A percentile compares a stretch with the other conserved stretches of the same genome.
Evolutionary conservation across 1,284 basidiomycete genomes (phyloP).

Genomic region (Vanrija humicola): DNA sequence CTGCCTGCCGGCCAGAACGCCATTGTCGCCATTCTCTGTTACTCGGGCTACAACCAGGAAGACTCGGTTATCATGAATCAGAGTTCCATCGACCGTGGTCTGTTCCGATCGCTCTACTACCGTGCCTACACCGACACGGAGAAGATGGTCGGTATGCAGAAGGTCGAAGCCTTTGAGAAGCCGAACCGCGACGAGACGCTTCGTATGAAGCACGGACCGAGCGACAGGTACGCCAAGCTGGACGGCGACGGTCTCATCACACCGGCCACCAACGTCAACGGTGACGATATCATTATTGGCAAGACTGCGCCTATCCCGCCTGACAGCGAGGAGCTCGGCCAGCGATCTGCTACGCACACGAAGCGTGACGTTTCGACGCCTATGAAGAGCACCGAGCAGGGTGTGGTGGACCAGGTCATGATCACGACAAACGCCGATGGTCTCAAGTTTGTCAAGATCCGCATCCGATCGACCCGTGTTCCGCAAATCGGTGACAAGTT

Average conservation of each 20-base stretch:
- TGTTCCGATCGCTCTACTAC: constrained; percentile 99
- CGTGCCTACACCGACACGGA: constrained; percentile 97
- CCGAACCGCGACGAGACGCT: constrained; percentile 89
- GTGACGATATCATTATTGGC: constrained; percentile 98
- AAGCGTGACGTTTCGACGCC: constrained; percentile 94
- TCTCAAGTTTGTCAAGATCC: constrained; percentile 97
- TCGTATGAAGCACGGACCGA: constrained; percentile 92
- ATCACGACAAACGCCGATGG: constrained; percentile 95
- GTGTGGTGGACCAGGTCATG: constrained; percentile 95
- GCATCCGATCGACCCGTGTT: constrained; percentile 89
- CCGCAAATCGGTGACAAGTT: constrained; percentile 99
- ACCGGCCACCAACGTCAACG: constrained; percentile 89
- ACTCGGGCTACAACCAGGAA: constrained; percentile 99
- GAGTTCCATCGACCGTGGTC: constrained; percentile 92
- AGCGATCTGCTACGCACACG: constrained; percentile 85
- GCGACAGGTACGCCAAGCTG: constrained; percentile 80
- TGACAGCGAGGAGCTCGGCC: constrained; percentile 94
- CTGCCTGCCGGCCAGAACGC: constrained; percentile 97
- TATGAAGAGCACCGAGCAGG: constrained; percentile 95
- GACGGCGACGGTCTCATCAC: constrained; percentile 95
- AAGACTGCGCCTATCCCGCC: constrained; percentile 97
- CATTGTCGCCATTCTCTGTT: constrained; percentile 96
- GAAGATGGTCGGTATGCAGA: constrained; percentile 91
- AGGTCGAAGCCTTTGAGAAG: constrained; percentile 95
- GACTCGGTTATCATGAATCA: constrained; percentile 99